Percentiles rank a stretch among this genome's conserved stretches.
Evolutionary conservation across 371 early-diverging fungal genomes (phyloP).

Genomic region (Hamiltosporidium magnivora): DNA sequence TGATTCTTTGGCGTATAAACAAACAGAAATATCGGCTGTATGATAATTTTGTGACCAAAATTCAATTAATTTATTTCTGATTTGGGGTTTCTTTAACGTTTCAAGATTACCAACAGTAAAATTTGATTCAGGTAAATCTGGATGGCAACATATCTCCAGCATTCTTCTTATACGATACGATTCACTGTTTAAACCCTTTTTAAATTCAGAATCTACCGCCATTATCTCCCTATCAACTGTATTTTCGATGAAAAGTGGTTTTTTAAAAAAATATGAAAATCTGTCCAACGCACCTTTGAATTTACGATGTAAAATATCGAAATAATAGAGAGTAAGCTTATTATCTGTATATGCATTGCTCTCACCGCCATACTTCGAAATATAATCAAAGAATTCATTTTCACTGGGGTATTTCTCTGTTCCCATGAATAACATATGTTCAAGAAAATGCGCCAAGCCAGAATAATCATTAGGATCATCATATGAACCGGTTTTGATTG

Average conservation of each 20-base stretch:
- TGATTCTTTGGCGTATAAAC: background rate
- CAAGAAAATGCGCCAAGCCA: constrained; percentile 56
- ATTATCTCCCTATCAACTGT: constrained; percentile 45
- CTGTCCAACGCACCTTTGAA: constrained; percentile 34
- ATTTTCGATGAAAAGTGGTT: constrained; percentile 42
- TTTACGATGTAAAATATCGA: constrained; percentile 25
- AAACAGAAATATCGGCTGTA: background rate
- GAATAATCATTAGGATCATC: constrained; percentile 31
- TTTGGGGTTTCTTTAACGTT: background rate
- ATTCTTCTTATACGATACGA: background rate
- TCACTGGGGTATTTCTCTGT: constrained; percentile 51
- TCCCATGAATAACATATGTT: constrained; percentile 58
- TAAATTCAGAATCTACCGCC: constrained; percentile 53
- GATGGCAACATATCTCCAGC: background rate
- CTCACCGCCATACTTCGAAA: constrained; percentile 39
- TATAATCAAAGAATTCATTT: constrained; percentile 42
- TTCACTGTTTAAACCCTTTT: background rate
- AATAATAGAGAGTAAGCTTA: constrained; percentile 50
- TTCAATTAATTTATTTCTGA: background rate
- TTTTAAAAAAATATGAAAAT: constrained; percentile 50
- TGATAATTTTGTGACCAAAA: background rate
- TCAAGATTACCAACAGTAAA: background rate
- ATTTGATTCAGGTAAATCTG: background rate
- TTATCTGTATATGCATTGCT: constrained; percentile 50
- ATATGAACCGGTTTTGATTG: constrained; percentile 43